Base-by-base conservation (phyloP, 78 protist genomes). In the Dictyostelium brefeldianum region DNA sequence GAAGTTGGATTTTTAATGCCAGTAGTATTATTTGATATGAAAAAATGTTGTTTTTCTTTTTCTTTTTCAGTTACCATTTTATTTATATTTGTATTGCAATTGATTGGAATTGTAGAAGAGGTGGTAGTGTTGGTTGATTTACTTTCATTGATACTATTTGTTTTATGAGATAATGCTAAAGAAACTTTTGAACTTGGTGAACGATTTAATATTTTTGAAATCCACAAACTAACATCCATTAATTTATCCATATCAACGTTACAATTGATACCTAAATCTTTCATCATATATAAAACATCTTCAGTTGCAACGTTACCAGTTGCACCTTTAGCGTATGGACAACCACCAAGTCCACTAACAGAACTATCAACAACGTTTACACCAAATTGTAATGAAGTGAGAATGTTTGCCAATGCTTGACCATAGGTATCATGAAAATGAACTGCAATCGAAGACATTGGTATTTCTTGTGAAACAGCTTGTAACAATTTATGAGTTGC, bases 401-500 rank as follows among this genome's bases (percentile, higher is more conserved):
- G 41, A 64, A 98, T 95, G 75, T 98, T 98, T 25, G 97, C 97
- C 43, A 98, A 90, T 6, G 98, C 99, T 78, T 97, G 98, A 20
- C 99, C 99, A 75, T 97, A 98, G 18, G 99, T 98, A 70, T 98
- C 98, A 80, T 98, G 99, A 80, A 96, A 97, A 83, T 98, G 99
- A 36, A 97, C 98, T 0, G 99, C 99, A 15, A 98, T 29, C 0
- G 70, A 71, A 0, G 14, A 3, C 89, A 93, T 25, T 7, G 97
- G 97, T 2, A 95, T 80, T 1, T 17, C 95, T 29, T 54, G 46
- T 15, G 81, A 50, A 7, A 95, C 84, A 17, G 94, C 95, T 36
- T 77, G 80, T n/a, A 94, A 25, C 69, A 96, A 12, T 78, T 95
- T 89, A 47, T 89, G 77, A 4, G 95, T 69, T 15, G 90, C 74